phyloP scores from a whole-genome alignment of 1,284 basidiomycete genomes.

The Ceratobasidium sp. region DNA sequence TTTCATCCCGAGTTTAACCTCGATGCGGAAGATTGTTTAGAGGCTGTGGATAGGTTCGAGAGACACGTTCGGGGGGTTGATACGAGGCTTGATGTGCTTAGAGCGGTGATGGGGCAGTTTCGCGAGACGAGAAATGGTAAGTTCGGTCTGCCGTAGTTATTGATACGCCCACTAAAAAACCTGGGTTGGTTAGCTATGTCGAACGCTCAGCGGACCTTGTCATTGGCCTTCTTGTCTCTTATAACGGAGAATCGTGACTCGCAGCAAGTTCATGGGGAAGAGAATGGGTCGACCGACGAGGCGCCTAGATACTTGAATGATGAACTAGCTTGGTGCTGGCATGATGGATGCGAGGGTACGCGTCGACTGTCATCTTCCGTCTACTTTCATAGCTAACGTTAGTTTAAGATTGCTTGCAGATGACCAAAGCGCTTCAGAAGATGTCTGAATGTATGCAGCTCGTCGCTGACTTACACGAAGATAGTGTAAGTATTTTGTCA shows the following conservation, averaged over 20 bases:
- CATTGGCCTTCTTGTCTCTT: slow-evolving; percentile 76
- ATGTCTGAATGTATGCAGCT: slow-evolving; percentile 79
- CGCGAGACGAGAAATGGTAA: slow-evolving; percentile 76
- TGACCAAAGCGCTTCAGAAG: slow-evolving; percentile 84
- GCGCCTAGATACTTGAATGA: slow-evolving; percentile 64
- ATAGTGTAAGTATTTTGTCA: slow-evolving; percentile 67
- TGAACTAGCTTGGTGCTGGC: slow-evolving; percentile 89
- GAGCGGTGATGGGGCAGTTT: slow-evolving; percentile 71
- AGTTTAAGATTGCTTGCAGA: slow-evolving; percentile 72
- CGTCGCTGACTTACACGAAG: slow-evolving; percentile 82
- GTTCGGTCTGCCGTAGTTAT: slow-evolving; percentile 49
- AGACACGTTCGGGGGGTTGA: slow-evolving; percentile 74
- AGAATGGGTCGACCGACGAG: slow-evolving; percentile 57
- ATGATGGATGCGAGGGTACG: slow-evolving; percentile 76
- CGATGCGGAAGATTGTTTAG: slow-evolving; percentile 75
- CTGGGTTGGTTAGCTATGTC: slow-evolving; percentile 70
- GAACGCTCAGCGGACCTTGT: slow-evolving; percentile 76
- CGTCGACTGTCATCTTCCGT: background rate
- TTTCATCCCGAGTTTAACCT: slow-evolving; percentile 89
- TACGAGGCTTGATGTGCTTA: slow-evolving; percentile 74
- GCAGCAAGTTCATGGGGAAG: slow-evolving; percentile 60
- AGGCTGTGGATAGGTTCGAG: slow-evolving; percentile 72
- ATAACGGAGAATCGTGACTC: slow-evolving; percentile 61
- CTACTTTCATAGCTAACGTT: background rate
- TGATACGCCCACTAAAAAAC: too few relatives aligned